Evolutionary conservation across 2,329 filamentous ascomycete genomes (phyloP).

Genomic region (Monascus ruber): DNA sequence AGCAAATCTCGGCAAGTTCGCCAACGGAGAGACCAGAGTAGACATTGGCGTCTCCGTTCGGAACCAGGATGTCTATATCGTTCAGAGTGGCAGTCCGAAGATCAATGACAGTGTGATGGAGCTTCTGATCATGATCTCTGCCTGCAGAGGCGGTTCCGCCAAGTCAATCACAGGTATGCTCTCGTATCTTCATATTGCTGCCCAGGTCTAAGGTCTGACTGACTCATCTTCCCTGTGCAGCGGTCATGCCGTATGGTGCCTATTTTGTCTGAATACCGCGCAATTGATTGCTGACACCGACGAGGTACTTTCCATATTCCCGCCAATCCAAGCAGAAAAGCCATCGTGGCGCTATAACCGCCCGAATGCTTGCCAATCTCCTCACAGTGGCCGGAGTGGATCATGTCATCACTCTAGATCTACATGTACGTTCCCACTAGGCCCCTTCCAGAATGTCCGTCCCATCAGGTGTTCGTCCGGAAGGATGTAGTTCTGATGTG

Average conservation of each 20-base stretch:
- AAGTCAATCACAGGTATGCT: slow-evolving; percentile 85
- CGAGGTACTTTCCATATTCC: slow-evolving; percentile 89
- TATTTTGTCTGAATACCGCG: slow-evolving; percentile 15
- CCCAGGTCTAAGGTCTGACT: slow-evolving; percentile 5
- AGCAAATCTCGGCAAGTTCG: slow-evolving; percentile 54
- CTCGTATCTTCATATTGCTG: slow-evolving; percentile 2
- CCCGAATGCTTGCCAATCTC: slow-evolving; percentile 92
- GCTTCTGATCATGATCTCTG: slow-evolving; percentile 96
- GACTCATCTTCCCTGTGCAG: slow-evolving; percentile 13
- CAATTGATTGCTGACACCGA: slow-evolving; percentile 25
- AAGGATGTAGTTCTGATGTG: not conserved
- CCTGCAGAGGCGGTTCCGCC: slow-evolving; percentile 93
- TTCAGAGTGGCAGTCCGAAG: slow-evolving; percentile 88
- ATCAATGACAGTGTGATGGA: slow-evolving; percentile 99
- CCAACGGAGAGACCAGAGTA: slow-evolving; percentile 59
- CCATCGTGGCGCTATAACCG: slow-evolving; percentile 89
- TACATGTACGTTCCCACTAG: slow-evolving; percentile 52
- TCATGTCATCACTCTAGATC: slow-evolving; percentile 93
- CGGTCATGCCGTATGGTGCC: slow-evolving; percentile 38
- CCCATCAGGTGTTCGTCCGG: not conserved
- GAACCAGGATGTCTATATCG: slow-evolving; percentile 97
- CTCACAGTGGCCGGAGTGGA: slow-evolving; percentile 88
- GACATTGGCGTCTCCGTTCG: slow-evolving; percentile 63
- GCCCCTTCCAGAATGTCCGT: not conserved
- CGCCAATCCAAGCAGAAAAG: slow-evolving; percentile 99